Conservation (phyloP, 108 stramenopile genomes). For the Hondaea fermentalgiana region DNA sequence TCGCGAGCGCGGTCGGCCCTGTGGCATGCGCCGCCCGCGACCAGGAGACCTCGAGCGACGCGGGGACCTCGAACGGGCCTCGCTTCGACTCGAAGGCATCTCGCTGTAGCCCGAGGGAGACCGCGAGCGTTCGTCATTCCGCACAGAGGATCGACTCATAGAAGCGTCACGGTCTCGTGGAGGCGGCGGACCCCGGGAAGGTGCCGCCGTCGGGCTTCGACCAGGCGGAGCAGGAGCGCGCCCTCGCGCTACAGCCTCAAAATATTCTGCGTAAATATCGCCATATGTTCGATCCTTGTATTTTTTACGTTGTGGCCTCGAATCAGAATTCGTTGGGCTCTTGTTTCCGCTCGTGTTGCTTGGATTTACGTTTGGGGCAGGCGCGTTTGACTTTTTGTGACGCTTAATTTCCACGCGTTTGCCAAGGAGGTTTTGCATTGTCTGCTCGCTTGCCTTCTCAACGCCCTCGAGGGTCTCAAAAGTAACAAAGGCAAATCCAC, state of each 20-base stretch:
- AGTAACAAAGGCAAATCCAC: background rate
- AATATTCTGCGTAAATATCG: background rate
- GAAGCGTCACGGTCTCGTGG: background rate
- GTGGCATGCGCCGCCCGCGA: too few species aligned
- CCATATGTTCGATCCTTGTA: background rate
- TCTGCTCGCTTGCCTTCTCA: background rate
- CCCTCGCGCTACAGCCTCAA: background rate
- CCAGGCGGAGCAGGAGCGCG: background rate
- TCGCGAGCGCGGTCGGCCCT: too few species aligned
- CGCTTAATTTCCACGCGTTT: slow-evolving; percentile 6
- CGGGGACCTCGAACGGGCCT: too few species aligned
- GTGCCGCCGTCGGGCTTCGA: background rate
- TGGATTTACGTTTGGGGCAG: background rate
- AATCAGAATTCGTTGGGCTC: background rate
- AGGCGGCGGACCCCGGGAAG: background rate
- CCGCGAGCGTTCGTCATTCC: too few species aligned
- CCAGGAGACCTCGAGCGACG: too few species aligned
- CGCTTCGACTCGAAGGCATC: too few species aligned
- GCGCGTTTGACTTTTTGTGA: background rate
- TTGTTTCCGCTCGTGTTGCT: background rate
- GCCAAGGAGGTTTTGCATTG: background rate
- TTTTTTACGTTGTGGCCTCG: background rate
- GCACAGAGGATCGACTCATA: too few species aligned
- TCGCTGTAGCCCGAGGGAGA: too few species aligned
- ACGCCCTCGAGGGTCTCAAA: slow-evolving; percentile 5